A percentile compares a stretch with the other conserved stretches of the same genome.
phyloP scores from a whole-genome alignment of 352 stramenopile species.

The Phytophthora constricta region DNA sequence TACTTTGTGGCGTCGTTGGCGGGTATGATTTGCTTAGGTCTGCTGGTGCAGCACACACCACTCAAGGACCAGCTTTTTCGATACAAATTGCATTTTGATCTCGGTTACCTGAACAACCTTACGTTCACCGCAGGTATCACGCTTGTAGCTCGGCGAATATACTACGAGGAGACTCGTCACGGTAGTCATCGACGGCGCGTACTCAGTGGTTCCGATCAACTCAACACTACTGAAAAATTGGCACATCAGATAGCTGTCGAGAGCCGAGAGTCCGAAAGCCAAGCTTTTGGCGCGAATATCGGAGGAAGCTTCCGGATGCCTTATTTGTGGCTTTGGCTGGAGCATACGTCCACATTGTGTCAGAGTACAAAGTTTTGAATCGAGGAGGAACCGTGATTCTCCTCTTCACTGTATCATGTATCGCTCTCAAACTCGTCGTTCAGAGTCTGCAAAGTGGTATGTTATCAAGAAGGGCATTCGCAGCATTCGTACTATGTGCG shows the following conservation, averaged over 20 bases:
- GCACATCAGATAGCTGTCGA: not conserved
- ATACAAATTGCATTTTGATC: slow-evolving; percentile 34
- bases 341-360: slow-evolving; percentile 29
- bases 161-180: slow-evolving; percentile 24
- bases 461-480: slow-evolving; percentile 34
- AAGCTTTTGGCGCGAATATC: slow-evolving; percentile 11
- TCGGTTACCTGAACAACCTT: slow-evolving; percentile 15
- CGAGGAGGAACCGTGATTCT: slow-evolving; percentile 10
- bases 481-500: slow-evolving; percentile 47
- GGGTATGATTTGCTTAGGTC: slow-evolving; percentile 6
- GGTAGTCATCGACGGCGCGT: slow-evolving; percentile 6
- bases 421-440: slow-evolving; percentile 16
- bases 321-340: slow-evolving; percentile 8
- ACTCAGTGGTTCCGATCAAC: too few relatives aligned
- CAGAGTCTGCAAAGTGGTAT: slow-evolving; percentile 37
- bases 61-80: not conserved
- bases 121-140: slow-evolving; percentile 25
- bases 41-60: not conserved
- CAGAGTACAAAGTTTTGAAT: slow-evolving; percentile 2
- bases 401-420: too few relatives aligned
- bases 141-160: slow-evolving; percentile 20
- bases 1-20: slow-evolving; percentile 7
- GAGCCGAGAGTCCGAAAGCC: not conserved
- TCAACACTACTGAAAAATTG: not conserved
- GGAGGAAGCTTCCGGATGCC: not conserved